Evolutionary conservation across 2,329 filamentous ascomycete species (phyloP).

Genomic region (Fusarium miscanthi): DNA sequence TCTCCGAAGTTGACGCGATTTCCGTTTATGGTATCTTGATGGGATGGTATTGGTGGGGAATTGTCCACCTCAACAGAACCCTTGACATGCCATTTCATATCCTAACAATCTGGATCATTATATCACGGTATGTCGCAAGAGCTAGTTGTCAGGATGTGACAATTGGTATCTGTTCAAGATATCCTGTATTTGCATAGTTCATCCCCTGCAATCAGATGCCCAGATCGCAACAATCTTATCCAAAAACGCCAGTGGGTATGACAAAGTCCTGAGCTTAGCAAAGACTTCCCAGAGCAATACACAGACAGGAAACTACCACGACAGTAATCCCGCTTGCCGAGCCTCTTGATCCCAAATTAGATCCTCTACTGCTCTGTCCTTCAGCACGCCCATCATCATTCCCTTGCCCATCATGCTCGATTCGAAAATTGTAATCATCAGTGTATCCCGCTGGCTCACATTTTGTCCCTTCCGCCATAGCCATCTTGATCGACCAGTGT

Average conservation of each 20-base stretch:
- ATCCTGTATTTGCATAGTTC: neutral
- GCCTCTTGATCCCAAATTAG: conserved; percentile 10
- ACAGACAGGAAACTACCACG: conserved; percentile 12
- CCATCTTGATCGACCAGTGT: conserved; percentile 58
- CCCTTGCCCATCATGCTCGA: conserved; percentile 46
- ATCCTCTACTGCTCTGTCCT: conserved; percentile 10
- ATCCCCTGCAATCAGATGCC: neutral
- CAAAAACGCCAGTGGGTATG: neutral
- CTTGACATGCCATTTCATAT: neutral
- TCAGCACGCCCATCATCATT: neutral
- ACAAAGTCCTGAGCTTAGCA: neutral
- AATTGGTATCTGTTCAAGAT: neutral
- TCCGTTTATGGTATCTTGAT: conserved; percentile 23
- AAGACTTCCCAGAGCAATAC: neutral
- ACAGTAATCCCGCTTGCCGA: neutral
- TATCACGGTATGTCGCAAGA: neutral
- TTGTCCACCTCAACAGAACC: conserved; percentile 1
- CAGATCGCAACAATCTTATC: neutral
- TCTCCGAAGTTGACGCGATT: conserved; percentile 15
- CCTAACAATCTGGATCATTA: neutral
- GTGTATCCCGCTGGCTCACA: conserved; percentile 58
- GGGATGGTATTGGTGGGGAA: conserved; percentile 26
- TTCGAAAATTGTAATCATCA: conserved; percentile 50
- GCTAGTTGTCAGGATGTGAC: neutral
- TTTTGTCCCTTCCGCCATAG: conserved; percentile 57